A percentile compares a stretch with the other conserved stretches of the same genome.
Conservation (phyloP, 2,329 filamentous ascomycete genomes). For the Pestalotiopsis sp. region DNA sequence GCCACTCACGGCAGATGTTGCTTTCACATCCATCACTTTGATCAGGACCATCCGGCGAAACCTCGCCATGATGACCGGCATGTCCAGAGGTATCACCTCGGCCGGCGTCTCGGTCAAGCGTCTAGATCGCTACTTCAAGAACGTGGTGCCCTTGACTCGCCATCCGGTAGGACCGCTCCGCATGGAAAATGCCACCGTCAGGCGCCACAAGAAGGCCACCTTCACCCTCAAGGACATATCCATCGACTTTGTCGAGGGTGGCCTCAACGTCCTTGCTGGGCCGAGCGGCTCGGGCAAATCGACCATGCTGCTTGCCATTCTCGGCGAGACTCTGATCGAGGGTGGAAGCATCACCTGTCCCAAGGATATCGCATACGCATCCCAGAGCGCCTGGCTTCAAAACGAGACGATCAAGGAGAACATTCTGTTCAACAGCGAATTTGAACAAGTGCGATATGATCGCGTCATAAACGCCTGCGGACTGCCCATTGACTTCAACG, state of each 20-base stretch:
- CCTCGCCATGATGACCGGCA: conserved; percentile 49
- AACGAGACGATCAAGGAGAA: conserved; percentile 58
- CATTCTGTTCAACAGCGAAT: conserved; percentile 53
- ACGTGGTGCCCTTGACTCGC: conserved; percentile 46
- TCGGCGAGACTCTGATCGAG: conserved; percentile 56
- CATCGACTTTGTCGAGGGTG: conserved; percentile 53
- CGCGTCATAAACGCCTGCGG: conserved; percentile 58
- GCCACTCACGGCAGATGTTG: conserved; percentile 55
- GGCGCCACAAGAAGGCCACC: conserved; percentile 49
- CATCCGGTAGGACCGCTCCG: conserved; percentile 52
- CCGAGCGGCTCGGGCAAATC: conserved; percentile 60
- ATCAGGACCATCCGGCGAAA: conserved; percentile 56
- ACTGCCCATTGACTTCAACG: conserved; percentile 49
- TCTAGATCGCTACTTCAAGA: conserved; percentile 56
- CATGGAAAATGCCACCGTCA: conserved; percentile 48
- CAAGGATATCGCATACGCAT: conserved; percentile 56
- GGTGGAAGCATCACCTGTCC: conserved; percentile 49
- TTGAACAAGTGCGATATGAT: conserved; percentile 56
- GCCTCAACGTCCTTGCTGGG: conserved; percentile 56
- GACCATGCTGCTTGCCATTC: conserved; percentile 53
- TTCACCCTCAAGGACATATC: conserved; percentile 51
- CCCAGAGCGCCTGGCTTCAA: conserved; percentile 60
- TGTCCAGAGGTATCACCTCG: conserved; percentile 43
- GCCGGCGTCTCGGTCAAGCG: conserved; percentile 50
- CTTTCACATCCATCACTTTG: conserved; percentile 58